Evolutionary conservation across 2,329 filamentous ascomycete genomes (phyloP), one percentile per base, ranked within the genome.

Genomic region (Epichloe scottii): DNA sequence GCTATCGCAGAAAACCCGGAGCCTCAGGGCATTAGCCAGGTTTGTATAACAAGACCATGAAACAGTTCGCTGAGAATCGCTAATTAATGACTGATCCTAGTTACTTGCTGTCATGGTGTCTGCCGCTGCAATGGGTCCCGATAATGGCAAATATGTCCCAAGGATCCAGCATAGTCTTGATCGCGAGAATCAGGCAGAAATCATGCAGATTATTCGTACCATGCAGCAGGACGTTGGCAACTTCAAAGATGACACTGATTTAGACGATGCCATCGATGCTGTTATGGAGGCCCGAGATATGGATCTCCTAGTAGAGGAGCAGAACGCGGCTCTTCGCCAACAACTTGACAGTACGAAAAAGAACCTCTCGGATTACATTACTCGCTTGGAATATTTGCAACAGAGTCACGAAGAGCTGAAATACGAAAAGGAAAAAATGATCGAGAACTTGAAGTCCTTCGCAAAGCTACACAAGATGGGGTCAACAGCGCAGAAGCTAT

Each of bases 361-460:
- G 60, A 73, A 73, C 40, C 72, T 78, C 51, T 79, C 78, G 42
- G 76, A 81, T 61, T 73, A 79, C 54, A 75, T 77, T 51, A 75
- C 78, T 5, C 74, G 79, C 19, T 68, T 83, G 47, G 79, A 81
- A 52, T 73, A 78, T 59, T 67, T 84, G 17, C 75, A 81, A 57
- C 73, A 76, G 54, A 81, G 74, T 48, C 74, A 87, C 55, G 82
- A 88, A 55, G 78, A 81, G 56, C 67, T 86, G 44, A 78, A 84
- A 58, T 75, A 77, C 46, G 74, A 85, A 59, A 79, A 82, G 49
- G 75, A 79, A 53, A 75, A 57, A 71, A 79, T 41, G 73, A 78
- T 50, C 68, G 72, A 34, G 75, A 79, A 61, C 71, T 76, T 8
- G 73, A 74, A 60, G 65, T 76, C 50, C 62, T 77, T 48, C 63